Evolutionary conservation across 2,329 filamentous ascomycete species (phyloP), one percentile per base, ranked within the genome.

Genomic region (Gnomoniopsis smithogilvyi): DNA sequence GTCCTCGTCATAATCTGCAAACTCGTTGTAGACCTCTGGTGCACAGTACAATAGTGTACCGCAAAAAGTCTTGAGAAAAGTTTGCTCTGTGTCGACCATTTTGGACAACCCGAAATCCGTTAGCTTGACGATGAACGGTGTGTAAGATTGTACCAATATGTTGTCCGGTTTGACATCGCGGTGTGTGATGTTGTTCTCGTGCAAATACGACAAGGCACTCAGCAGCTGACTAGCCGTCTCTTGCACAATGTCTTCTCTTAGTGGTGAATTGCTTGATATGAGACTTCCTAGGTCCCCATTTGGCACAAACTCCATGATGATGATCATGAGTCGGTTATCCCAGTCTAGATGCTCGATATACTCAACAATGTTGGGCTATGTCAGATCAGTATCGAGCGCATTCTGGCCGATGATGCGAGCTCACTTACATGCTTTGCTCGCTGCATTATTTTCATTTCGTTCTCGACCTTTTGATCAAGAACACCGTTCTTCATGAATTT

Each of bases 121-220:
- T 15, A 99, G 79, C 73, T 99, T 98, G 66, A 98, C 89, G 15
- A 84, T 80, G 51, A 96, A 84, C 0, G 93, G 92, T 6, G 88
- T 78, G 11, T 85, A 71, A 1, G 86, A 88, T 12, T 87, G 80
- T 65, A 98, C 90, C 45, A 99, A 80, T 62, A 99, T 97, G 68
- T 99, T 99, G 78, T 99, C 95, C 0, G 95, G 95, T 71, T 99
- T 99, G 69, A 99, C 92, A 72, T 99, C 95, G n/a, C 95, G 89
- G 74, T 99, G 95, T 0, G 94, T 98, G 66, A 99, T 97, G 69
- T 89, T 92, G 67, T 90, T 88, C 55, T 81, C 79, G 72, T 99
- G 95, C 10, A 99, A 80, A 71, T 99, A 97, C 33, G 86, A 86
- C 54, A 99, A 77, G 2, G 94, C 94, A 65, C 88, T 84, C 47